A percentile compares a stretch with the other conserved stretches of the same genome.
phyloP scores from a whole-genome alignment of 805 yeast genomes.

The Suhomyces canberraensis region DNA sequence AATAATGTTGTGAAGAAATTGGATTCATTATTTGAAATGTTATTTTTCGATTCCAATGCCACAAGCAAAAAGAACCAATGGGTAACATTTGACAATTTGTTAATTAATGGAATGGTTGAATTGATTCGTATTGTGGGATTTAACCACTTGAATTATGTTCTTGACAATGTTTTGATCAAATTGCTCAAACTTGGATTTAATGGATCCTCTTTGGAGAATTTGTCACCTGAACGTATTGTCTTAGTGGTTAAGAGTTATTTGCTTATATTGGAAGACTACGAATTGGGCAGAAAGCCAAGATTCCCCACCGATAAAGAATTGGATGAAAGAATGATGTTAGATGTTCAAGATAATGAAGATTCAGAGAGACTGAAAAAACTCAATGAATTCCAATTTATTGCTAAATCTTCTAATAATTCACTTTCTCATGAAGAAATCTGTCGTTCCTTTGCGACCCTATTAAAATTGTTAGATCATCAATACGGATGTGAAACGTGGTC shows the following conservation, averaged over 20 bases:
- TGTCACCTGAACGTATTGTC: slow-evolving; percentile 67
- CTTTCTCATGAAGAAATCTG: slow-evolving; percentile 71
- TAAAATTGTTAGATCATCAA: slow-evolving; percentile 58
- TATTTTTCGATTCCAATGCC: slow-evolving; percentile 45
- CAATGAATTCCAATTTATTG: slow-evolving; percentile 40
- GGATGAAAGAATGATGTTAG: slow-evolving; percentile 1
- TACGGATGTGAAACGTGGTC: slow-evolving; percentile 41
- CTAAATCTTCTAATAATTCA: slow-evolving; percentile 43
- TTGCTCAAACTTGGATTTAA: slow-evolving; percentile 60
- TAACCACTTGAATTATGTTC: slow-evolving; percentile 70
- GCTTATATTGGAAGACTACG: slow-evolving; percentile 63
- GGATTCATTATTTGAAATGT: slow-evolving; percentile 55
- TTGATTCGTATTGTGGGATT: slow-evolving; percentile 75
- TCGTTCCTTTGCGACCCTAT: slow-evolving; percentile 49
- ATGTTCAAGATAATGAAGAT: not conserved
- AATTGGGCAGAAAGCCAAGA: slow-evolving; percentile 54
- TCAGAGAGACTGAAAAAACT: slow-evolving; percentile 2
- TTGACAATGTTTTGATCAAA: slow-evolving; percentile 76
- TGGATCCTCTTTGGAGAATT: slow-evolving; percentile 55
- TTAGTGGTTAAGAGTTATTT: slow-evolving; percentile 70
- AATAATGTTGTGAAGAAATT: slow-evolving; percentile 82
- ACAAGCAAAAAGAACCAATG: slow-evolving; percentile 65
- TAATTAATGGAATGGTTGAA: slow-evolving; percentile 67
- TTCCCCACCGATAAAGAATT: slow-evolving; percentile 62
- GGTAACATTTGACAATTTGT: slow-evolving; percentile 60